Base-by-base conservation (phyloP, 257 asterid genomes). In the Solanum ahanhuiri region DNA sequence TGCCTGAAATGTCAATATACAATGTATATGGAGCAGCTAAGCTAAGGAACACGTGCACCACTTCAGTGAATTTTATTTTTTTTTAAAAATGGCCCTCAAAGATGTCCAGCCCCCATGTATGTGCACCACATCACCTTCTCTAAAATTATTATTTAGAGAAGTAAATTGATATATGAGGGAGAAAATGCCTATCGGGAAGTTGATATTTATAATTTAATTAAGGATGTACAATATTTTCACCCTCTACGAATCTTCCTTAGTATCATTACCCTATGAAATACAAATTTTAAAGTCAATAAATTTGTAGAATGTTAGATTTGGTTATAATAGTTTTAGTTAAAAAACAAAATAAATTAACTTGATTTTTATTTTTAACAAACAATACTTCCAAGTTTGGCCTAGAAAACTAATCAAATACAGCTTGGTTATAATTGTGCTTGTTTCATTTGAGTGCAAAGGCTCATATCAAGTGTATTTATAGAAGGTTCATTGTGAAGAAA, bases 31-130 rank as follows among this genome's bases (percentile, higher is more conserved):
- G 82, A 89, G 90, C 88, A 92, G 92, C 25, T 71, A 69, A 69
- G 94, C 87, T 85, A 90, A 93, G 92, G 91, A 93, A 91, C 94
- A 91, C 88, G 94, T 87, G 93, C 92, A 91, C 94, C 95, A 93
- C 89, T 89, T 88, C 43, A 81, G 89, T 89, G 86, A 91, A 91
- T 28, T 28, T 28, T n/a, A 88, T 82, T 75, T 63, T n/a, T n/a
- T 45, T 4, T 22, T 5, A 39, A 20, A 87, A 93, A 88, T 89
- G 88, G 94, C 90, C 89, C 95, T 89, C 93, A 93, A 89, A 91
- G 92, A 90, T 89, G 95, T 88, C 93, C 94, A 84, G 92, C 88
- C 94, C 89, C 91, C 91, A 85, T 85, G 91, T 86, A 91, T 48
- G 88, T 86, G 89, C 94, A 91, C 87, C 92, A 89, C 90, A 88